Base-by-base conservation (phyloP, 306 rosid genomes). In the Cicer judaicum region DNA sequence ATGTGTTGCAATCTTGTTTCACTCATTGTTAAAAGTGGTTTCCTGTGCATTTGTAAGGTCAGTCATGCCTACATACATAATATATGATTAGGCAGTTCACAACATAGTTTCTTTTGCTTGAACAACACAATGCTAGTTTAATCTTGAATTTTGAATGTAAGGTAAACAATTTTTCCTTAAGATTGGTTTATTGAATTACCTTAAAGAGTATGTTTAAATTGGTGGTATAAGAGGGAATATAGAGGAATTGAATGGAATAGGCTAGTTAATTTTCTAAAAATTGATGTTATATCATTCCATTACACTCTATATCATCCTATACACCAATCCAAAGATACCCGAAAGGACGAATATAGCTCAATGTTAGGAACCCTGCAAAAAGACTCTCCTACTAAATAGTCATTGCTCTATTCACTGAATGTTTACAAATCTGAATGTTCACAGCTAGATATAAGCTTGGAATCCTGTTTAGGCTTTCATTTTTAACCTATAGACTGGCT, bases 1-100 rank as follows among this genome's bases (percentile, higher is more conserved):
- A 12, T 29, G 5, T 59, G 42, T 59, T 59, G 18, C 41, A 11
- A 12, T 59, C 42, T 12, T 12, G 41, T 42, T 74, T 68, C 15
- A 7, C 66, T 49, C 18, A 14, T 63, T 61, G 52, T 11, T 59
- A 12, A 46, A 39, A 57, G 52, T 57, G 50, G 50, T 50, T 53
- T 59, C 13, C 14, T 1, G 1, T 47, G 15, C 10, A 56, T 24
- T 40, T 73, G 75, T 36, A 59, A 19, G 83, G 62, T 79, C 42
- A 50, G 44, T 47, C 46, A 16, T 52, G 79, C 52, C 70, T 63
- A 2, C 57, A 62, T 8, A 64, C 62, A 36, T 72, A 41, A 49
- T 36, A 61, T 41, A 19, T 61, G 64, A 59, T 59, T 59, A 59
- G 42, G 41, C 7, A 11, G 42, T 11, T 59, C 64, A 4, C 40